phyloP scores from a whole-genome alignment of 192 early-diverging fungal species.

The Coemansia sp. region DNA sequence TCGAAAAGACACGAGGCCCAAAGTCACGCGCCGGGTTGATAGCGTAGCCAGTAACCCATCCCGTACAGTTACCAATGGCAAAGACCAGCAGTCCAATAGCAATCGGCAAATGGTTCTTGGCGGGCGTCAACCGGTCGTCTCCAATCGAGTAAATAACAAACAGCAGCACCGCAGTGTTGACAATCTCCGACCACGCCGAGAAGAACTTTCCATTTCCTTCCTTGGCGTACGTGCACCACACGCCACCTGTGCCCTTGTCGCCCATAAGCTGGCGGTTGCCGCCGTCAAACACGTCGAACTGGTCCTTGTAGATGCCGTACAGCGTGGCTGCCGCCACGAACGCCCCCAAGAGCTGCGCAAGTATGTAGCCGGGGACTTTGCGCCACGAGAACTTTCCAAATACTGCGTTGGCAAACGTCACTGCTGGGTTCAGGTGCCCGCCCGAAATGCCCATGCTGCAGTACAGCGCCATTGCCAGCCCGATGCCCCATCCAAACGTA shows the following conservation, averaged over 20 bases:
- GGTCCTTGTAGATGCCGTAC: slow-evolving; percentile 62
- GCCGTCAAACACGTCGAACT: slow-evolving; percentile 60
- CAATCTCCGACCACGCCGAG: slow-evolving; percentile 63
- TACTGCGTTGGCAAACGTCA: slow-evolving; percentile 65
- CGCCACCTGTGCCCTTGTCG: slow-evolving; percentile 57
- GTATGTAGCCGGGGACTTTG: slow-evolving; percentile 65
- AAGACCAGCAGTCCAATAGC: slow-evolving; percentile 63
- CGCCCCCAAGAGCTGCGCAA: slow-evolving; percentile 70
- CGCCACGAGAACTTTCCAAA: slow-evolving; percentile 69
- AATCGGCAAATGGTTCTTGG: slow-evolving; percentile 57
- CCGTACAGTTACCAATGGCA: slow-evolving; percentile 64
- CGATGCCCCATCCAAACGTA: slow-evolving; percentile 64
- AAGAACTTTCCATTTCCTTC: slow-evolving; percentile 56
- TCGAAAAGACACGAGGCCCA: slow-evolving; percentile 74
- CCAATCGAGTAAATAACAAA: slow-evolving; percentile 64
- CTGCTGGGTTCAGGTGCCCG: slow-evolving; percentile 77
- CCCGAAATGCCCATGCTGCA: slow-evolving; percentile 67
- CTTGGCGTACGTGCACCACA: slow-evolving; percentile 67
- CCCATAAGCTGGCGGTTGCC: slow-evolving; percentile 54
- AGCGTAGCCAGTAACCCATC: slow-evolving; percentile 67
- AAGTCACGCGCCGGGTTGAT: slow-evolving; percentile 82
- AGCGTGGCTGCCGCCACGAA: slow-evolving; percentile 70
- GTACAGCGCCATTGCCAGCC: slow-evolving; percentile 64
- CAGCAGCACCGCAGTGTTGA: slow-evolving; percentile 68
- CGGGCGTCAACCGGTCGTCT: slow-evolving; percentile 60